These are phyloP conservation scores for Calocybe gangraenosa DNA, from an alignment of 768 basidiomycete genomes.

Conservation along the genomic window DNA sequence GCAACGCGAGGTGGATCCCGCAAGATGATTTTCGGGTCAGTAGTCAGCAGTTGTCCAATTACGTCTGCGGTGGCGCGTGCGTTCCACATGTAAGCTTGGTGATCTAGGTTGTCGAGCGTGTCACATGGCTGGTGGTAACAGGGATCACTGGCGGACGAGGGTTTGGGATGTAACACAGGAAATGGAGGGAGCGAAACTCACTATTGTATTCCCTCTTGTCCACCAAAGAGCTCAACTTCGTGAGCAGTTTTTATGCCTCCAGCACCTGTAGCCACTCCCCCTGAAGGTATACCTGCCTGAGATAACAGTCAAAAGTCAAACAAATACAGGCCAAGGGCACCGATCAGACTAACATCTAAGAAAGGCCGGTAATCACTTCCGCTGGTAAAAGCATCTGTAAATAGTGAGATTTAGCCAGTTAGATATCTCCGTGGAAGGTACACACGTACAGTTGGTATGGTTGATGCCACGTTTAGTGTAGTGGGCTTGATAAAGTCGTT, in stretches of 20 bases:
- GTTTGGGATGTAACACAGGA: too few relatives aligned
- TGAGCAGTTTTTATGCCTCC: slow-evolving; percentile 24
- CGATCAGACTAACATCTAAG: slow-evolving; percentile 17
- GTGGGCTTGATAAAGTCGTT: slow-evolving; percentile 25
- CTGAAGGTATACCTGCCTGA: slow-evolving; percentile 23
- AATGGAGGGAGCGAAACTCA: neutral
- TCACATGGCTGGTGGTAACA: slow-evolving; percentile 29
- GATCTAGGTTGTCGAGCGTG: slow-evolving; percentile 21
- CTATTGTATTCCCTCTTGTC: slow-evolving; percentile 24
- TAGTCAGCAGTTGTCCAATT: slow-evolving; percentile 5
- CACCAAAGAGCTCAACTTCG: slow-evolving; percentile 21
- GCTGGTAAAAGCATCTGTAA: slow-evolving; percentile 19
- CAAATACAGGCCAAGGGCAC: neutral
- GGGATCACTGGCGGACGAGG: slow-evolving; percentile 11
- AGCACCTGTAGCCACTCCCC: slow-evolving; percentile 27
- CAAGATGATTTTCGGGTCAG: slow-evolving; percentile 8
- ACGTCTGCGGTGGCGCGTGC: slow-evolving; percentile 9
- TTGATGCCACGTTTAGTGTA: slow-evolving; percentile 18
- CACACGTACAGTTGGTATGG: slow-evolving; percentile 16
- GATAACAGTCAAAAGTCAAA: neutral
- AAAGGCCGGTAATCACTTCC: slow-evolving; percentile 29
- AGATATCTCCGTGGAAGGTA: too few relatives aligned
- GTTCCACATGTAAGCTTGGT: slow-evolving; percentile 8
- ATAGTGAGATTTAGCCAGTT: neutral
- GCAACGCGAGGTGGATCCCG: slow-evolving; percentile 7